A percentile compares a stretch with the other conserved stretches of the same genome.
Evolutionary conservation across 2,329 filamentous ascomycete species (phyloP).

Genomic region (Alternaria brassicae): DNA sequence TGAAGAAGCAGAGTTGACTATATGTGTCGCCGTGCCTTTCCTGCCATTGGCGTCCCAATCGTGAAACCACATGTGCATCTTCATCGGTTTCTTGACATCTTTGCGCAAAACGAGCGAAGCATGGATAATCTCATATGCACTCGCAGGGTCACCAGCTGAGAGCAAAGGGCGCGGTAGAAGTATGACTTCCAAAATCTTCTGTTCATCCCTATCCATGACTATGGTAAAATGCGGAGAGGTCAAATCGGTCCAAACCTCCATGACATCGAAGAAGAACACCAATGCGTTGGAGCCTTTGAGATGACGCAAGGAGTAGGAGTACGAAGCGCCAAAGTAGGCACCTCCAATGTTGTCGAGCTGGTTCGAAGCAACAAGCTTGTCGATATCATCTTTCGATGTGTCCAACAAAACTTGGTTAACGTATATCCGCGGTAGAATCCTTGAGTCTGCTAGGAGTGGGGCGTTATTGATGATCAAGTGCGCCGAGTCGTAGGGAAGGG

Average conservation of each 20-base stretch:
- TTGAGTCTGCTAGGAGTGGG: constrained; percentile 26
- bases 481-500: constrained; percentile 36
- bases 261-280: constrained; percentile 41
- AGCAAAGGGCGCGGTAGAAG: constrained; percentile 35
- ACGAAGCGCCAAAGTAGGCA: constrained; percentile 40
- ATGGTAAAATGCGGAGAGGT: constrained; percentile 17
- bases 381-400: constrained; percentile 23
- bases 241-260: constrained; percentile 32
- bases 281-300: constrained; percentile 27
- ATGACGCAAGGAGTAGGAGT: constrained; percentile 33
- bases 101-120: constrained; percentile 22
- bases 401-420: constrained; percentile 41
- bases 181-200: constrained; percentile 41
- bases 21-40: constrained; percentile 38
- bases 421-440: constrained; percentile 34
- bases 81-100: not conserved
- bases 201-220: constrained; percentile 24
- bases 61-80: constrained; percentile 33
- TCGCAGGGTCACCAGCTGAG: constrained; percentile 26
- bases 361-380: constrained; percentile 22
- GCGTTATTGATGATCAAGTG: constrained; percentile 38
- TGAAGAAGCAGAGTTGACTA: constrained; percentile 11
- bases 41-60: constrained; percentile 41
- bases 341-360: constrained; percentile 34
- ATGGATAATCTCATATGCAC: constrained; percentile 36